phyloP scores from a whole-genome alignment of 2,329 filamentous ascomycete species.

The Hypoxylon sp. region DNA sequence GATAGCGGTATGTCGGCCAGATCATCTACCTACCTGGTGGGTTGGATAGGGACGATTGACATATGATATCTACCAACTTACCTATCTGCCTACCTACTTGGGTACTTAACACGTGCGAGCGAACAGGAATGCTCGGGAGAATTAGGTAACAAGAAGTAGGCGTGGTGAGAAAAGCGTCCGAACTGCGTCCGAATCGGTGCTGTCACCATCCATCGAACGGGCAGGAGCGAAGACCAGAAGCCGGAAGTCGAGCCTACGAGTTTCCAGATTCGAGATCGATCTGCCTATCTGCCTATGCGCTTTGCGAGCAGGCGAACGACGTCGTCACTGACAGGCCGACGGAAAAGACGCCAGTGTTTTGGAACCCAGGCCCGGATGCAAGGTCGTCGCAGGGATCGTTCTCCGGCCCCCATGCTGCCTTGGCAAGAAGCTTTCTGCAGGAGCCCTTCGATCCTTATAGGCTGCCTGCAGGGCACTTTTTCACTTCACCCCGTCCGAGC shows the following conservation, averaged over 20 bases:
- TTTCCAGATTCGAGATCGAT: slow-evolving; percentile 23
- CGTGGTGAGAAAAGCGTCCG: slow-evolving; percentile 9
- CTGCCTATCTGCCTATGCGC: slow-evolving; percentile 16
- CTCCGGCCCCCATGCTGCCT: slow-evolving; percentile 6
- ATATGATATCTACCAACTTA: no score
- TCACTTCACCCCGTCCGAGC: slow-evolving; percentile 8
- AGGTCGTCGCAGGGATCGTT: slow-evolving; percentile 10
- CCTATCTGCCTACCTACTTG: no score
- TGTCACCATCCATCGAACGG: slow-evolving; percentile 2
- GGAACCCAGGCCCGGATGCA: neutral
- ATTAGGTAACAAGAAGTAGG: slow-evolving; percentile 5
- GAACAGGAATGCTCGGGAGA: slow-evolving; percentile 13
- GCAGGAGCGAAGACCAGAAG: slow-evolving; percentile 1
- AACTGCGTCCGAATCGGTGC: slow-evolving; percentile 9
- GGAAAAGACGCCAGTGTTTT: slow-evolving; percentile 21
- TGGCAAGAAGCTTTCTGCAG: slow-evolving; percentile 22
- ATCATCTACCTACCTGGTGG: no score
- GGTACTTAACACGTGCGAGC: no score
- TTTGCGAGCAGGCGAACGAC: slow-evolving; percentile 23
- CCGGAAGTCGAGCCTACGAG: slow-evolving; percentile 7
- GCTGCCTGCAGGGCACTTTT: slow-evolving; percentile 17
- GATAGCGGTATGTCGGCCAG: slow-evolving; percentile 3
- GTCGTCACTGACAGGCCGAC: slow-evolving; percentile 4
- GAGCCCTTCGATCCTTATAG: slow-evolving; percentile 17
- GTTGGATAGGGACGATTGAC: no score